Conservation (phyloP, 345 rosid genomes). For the Aurinia saxatilis region DNA sequence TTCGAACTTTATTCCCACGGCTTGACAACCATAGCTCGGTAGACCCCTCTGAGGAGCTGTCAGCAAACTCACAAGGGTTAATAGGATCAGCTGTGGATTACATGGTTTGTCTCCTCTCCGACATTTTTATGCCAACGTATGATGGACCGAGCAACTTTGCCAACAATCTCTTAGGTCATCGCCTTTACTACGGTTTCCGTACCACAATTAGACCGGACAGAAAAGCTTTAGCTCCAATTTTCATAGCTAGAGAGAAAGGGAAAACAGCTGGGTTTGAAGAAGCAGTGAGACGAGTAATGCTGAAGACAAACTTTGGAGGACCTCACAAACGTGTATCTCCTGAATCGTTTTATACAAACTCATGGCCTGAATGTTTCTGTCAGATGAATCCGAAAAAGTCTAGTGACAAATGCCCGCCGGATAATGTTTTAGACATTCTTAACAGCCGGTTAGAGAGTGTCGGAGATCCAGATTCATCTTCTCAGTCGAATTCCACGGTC, state of each 20-base stretch:
- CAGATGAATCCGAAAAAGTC: conserved; percentile 52
- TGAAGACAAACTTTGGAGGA: conserved; percentile 83
- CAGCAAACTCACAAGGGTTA: conserved; percentile 55
- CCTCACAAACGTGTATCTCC: conserved; percentile 85
- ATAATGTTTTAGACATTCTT: conserved; percentile 63
- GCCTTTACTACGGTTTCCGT: conserved; percentile 95
- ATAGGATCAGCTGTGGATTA: conserved; percentile 99
- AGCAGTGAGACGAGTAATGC: conserved; percentile 78
- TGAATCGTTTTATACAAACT: conserved; percentile 94
- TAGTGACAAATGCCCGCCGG: conserved; percentile 87
- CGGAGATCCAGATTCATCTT: conserved; percentile 32
- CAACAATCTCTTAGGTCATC: conserved; percentile 94
- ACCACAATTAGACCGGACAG: conserved; percentile 93
- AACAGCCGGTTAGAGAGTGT: conserved; percentile 49
- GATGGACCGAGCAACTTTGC: conserved; percentile 99
- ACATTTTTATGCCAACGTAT: conserved; percentile 95
- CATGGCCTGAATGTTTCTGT: conserved; percentile 99
- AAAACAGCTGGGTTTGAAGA: conserved; percentile 58
- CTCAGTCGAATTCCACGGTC: conserved; percentile 37
- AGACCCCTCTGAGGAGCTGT: conserved; percentile 65
- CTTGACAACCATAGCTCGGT: conserved; percentile 94
- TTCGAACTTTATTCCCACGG: conserved; percentile 66
- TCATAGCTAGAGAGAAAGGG: conserved; percentile 71
- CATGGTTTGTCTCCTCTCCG: conserved; percentile 97
- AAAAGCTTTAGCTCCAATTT: conserved; percentile 80